These are phyloP conservation scores for Phialemonium atrogriseum DNA, from an alignment of 2,329 filamentous ascomycete species.

Conservation along the genomic window DNA sequence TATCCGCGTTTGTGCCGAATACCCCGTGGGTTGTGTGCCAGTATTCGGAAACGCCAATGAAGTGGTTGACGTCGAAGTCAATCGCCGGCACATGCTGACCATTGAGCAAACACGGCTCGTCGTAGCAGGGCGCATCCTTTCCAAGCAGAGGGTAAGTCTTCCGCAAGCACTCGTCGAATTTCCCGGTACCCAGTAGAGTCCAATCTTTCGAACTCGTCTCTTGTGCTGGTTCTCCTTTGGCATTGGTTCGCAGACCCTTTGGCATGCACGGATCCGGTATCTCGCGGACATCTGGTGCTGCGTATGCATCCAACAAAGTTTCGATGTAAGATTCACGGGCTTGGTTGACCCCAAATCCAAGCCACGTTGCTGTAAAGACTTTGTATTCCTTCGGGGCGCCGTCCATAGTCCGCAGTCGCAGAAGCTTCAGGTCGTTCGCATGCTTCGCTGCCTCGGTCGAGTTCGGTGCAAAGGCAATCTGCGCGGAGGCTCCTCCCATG, in stretches of 20 bases:
- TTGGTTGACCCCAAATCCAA: slow-evolving; percentile 95
- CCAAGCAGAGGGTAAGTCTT: slow-evolving; percentile 79
- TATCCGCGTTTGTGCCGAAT: slow-evolving; percentile 70
- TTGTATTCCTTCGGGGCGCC: slow-evolving; percentile 72
- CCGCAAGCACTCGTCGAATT: slow-evolving; percentile 76
- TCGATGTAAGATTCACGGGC: slow-evolving; percentile 81
- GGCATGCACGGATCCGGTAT: slow-evolving; percentile 90
- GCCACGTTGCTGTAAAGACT: slow-evolving; percentile 93
- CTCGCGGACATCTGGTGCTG: slow-evolving; percentile 43
- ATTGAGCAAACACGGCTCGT: slow-evolving; percentile 81
- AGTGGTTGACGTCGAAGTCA: slow-evolving; percentile 95
- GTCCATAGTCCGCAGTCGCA: slow-evolving; percentile 77
- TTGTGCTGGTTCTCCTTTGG: slow-evolving; percentile 54
- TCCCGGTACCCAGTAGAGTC: slow-evolving; percentile 71
- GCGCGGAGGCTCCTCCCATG: slow-evolving; percentile 95
- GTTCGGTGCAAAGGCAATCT: slow-evolving; percentile 97
- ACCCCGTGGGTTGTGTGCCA: slow-evolving; percentile 98
- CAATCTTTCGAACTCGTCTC: slow-evolving; percentile 27
- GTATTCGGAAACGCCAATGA: slow-evolving; percentile 95
- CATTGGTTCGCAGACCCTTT: slow-evolving; percentile 61
- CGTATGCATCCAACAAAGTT: slow-evolving; percentile 58
- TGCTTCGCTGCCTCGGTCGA: slow-evolving; percentile 83
- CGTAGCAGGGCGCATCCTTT: slow-evolving; percentile 77
- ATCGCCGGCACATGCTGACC: slow-evolving; percentile 91
- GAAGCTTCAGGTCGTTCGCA: slow-evolving; percentile 75